These are phyloP conservation scores for Candida fluviatilis DNA, from an alignment of 805 yeast species.

Conservation along the genomic window DNA sequence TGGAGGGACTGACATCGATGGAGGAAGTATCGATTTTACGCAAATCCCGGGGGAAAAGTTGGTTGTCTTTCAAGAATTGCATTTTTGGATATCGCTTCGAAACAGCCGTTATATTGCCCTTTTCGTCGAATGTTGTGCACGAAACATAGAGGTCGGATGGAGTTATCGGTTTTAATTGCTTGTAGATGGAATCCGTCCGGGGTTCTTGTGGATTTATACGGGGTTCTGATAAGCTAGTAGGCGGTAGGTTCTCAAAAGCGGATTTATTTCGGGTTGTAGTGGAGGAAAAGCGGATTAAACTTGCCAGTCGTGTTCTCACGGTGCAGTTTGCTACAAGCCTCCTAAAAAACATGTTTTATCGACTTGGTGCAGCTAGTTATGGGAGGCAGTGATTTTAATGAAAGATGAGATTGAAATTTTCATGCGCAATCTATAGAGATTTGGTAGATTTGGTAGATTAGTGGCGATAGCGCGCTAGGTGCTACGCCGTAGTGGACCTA, in stretches of 20 bases:
- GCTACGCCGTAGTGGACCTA: too few species aligned
- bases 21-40: slow-evolving; percentile 74
- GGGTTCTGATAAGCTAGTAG: slow-evolving; percentile 1
- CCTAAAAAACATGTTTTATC: background rate
- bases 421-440: too few species aligned
- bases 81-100: slow-evolving; percentile 72
- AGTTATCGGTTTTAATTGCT: slow-evolving; percentile 30
- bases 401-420: too few species aligned
- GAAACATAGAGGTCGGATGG: slow-evolving; percentile 55
- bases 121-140: slow-evolving; percentile 74
- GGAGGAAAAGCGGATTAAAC: background rate
- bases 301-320: background rate
- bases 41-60: slow-evolving; percentile 79
- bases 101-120: slow-evolving; percentile 66
- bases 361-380: background rate
- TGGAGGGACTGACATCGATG: slow-evolving; percentile 83
- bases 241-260: slow-evolving; percentile 1
- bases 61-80: slow-evolving; percentile 64
- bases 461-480: too few species aligned
- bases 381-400: background rate
- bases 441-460: too few species aligned
- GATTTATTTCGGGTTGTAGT: slow-evolving; percentile 1
- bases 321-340: background rate
- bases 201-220: background rate
- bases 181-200: slow-evolving; percentile 1